Conservation (phyloP, 2,329 filamentous ascomycete species). For the Diaporthe longicolla region DNA sequence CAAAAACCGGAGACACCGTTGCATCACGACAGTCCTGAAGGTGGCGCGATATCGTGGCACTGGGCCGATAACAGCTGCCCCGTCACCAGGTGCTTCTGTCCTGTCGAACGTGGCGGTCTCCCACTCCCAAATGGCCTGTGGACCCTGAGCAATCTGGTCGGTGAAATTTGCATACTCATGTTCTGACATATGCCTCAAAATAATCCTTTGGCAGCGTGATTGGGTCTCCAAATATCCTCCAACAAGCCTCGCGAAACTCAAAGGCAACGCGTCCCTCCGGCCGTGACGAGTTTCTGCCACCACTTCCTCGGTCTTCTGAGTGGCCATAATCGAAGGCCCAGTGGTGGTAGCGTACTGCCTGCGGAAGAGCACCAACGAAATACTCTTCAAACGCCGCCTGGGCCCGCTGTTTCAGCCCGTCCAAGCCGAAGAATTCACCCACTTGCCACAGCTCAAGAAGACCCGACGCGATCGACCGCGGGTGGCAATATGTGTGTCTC, state of each 20-base stretch:
- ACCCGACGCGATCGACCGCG: neutral
- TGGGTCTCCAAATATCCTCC: neutral
- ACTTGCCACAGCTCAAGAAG: neutral
- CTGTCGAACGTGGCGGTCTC: neutral
- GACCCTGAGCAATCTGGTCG: neutral
- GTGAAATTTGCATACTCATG: neutral
- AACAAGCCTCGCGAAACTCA: neutral
- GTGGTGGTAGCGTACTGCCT: neutral
- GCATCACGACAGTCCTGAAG: neutral
- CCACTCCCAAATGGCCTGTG: neutral
- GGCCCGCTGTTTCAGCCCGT: neutral
- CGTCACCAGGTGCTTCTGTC: too few species aligned
- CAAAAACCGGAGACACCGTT: neutral
- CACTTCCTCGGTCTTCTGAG: too few species aligned
- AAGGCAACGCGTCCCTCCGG: neutral
- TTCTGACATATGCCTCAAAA: neutral
- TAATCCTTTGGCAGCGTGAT: neutral
- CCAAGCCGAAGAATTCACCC: neutral
- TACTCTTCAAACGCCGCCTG: neutral
- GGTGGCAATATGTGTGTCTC: too few species aligned
- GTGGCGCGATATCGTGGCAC: neutral
- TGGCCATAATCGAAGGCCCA: too few species aligned
- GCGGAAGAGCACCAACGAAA: neutral
- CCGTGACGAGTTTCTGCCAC: neutral
- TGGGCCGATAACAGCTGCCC: rapidly evolving